Conservation (phyloP, 2,329 filamentous ascomycete genomes). For the Pseudocercospora macadamiae region DNA sequence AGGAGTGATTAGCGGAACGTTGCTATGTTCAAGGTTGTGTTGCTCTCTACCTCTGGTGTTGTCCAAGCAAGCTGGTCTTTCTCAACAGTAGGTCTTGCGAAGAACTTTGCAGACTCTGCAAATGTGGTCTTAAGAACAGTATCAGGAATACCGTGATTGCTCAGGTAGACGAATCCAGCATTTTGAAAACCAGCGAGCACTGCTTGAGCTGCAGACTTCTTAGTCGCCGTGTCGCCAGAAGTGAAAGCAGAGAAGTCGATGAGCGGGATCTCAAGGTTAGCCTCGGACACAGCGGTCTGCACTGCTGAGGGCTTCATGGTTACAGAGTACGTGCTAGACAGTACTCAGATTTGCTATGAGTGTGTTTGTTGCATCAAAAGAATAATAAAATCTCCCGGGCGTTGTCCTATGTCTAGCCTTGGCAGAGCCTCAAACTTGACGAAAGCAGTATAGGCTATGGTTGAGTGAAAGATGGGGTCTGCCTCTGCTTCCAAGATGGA, state of each 20-base stretch:
- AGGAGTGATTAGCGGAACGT: no score
- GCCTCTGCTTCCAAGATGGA: neutral
- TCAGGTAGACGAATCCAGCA: slow-evolving; percentile 86
- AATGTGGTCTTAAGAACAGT: slow-evolving; percentile 38
- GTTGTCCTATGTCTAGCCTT: neutral
- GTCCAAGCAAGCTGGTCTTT: slow-evolving; percentile 71
- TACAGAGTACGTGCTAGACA: neutral
- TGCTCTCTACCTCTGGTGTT: slow-evolving; percentile 41
- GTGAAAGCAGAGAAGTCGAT: slow-evolving; percentile 77
- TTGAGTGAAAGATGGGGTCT: neutral
- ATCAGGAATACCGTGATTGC: slow-evolving; percentile 71
- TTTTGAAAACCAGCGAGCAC: slow-evolving; percentile 80
- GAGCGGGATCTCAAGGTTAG: slow-evolving; percentile 49
- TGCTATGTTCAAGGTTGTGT: no score
- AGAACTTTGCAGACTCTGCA: slow-evolving; percentile 66
- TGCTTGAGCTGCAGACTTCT: slow-evolving; percentile 60
- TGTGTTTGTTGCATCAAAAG: neutral
- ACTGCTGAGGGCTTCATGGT: slow-evolving; percentile 26
- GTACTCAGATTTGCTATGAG: neutral
- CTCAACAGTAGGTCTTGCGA: slow-evolving; percentile 61
- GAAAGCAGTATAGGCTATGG: neutral
- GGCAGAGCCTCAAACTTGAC: no score
- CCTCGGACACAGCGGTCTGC: slow-evolving; percentile 35
- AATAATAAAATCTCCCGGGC: neutral
- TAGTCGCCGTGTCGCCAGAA: slow-evolving; percentile 32